A percentile compares a stretch with the other conserved stretches of the same genome.
Conservation (phyloP, 73 alveolate genomes). For the Paraurostyla sp. region DNA sequence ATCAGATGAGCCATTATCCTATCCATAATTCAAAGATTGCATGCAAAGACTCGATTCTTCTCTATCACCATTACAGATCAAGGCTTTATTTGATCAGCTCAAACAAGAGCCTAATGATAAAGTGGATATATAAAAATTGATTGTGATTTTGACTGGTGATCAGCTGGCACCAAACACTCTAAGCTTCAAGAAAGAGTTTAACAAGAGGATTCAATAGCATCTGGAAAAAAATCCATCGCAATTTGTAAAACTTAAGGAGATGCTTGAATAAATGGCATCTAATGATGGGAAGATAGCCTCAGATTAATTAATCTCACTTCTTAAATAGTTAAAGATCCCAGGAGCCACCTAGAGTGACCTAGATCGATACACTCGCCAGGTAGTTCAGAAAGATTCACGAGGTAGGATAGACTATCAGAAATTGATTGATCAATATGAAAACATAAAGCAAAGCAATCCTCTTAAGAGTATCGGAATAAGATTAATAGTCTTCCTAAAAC, state of each 20-base stretch:
- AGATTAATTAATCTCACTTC: background rate
- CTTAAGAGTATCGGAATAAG: conserved; percentile 21
- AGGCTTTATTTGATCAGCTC: conserved; percentile 9
- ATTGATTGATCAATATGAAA: background rate
- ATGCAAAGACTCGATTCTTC: background rate
- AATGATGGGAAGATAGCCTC: background rate
- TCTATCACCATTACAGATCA: background rate
- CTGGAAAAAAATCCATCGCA: background rate
- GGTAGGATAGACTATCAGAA: background rate
- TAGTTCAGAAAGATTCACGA: background rate
- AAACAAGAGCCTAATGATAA: background rate
- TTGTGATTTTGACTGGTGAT: conserved; percentile 36
- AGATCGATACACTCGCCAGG: conserved; percentile 15
- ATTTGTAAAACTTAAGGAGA: background rate
- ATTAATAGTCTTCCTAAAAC: conserved; percentile 21
- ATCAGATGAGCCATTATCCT: conserved; percentile 21
- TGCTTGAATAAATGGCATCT: background rate
- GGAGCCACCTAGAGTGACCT: background rate
- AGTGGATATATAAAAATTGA: conserved; percentile 6
- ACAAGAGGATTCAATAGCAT: background rate
- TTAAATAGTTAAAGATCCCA: background rate
- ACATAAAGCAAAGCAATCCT: conserved; percentile 19
- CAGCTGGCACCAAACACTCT: background rate
- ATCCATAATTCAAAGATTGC: conserved; percentile 15
- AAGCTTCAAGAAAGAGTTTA: conserved; percentile 15